Percentiles rank a stretch among this genome's conserved stretches.
Evolutionary conservation across 352 stramenopile species (phyloP).

Genomic region (Globisporangium splendens): DNA sequence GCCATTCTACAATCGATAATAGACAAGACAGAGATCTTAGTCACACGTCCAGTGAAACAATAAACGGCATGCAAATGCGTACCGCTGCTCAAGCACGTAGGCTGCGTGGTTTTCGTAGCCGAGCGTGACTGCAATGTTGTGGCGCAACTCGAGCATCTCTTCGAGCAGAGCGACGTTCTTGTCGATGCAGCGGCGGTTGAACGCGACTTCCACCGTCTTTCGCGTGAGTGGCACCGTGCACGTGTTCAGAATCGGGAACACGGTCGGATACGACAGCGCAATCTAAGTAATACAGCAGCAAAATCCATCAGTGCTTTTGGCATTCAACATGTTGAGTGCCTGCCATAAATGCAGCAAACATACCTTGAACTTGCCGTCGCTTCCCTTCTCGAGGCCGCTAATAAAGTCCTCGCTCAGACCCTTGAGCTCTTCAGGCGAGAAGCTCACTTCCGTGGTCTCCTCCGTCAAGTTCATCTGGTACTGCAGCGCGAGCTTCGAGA

Average conservation of each 20-base stretch:
- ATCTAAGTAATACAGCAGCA: conserved; percentile 24
- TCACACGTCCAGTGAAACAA: conserved; percentile 6
- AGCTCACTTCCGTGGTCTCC: conserved; percentile 83
- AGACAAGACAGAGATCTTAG: conserved; percentile 19
- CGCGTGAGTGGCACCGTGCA: conserved; percentile 84
- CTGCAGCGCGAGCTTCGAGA: conserved; percentile 78
- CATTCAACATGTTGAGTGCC: background rate
- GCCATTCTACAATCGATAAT: conserved; percentile 52
- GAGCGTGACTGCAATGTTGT: conserved; percentile 68
- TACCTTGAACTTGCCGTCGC: conserved; percentile 80
- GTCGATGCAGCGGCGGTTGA: conserved; percentile 83
- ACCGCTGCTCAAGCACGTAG: conserved; percentile 83
- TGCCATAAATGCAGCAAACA: background rate
- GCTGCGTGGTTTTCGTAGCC: conserved; percentile 83
- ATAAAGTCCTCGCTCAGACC: conserved; percentile 83
- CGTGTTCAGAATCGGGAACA: conserved; percentile 87
- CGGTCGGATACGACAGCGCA: conserved; percentile 85
- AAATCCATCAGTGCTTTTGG: background rate
- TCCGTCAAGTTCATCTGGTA: conserved; percentile 85
- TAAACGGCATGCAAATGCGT: conserved; percentile 9
- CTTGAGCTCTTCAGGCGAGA: conserved; percentile 67
- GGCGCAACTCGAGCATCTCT: conserved; percentile 76
- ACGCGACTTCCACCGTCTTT: conserved; percentile 71
- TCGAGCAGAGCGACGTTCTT: conserved; percentile 81
- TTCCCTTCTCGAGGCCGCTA: conserved; percentile 53